These are phyloP conservation scores for Fagus sylvatica DNA, from an alignment of 306 rosid species.

Conservation along the genomic window DNA sequence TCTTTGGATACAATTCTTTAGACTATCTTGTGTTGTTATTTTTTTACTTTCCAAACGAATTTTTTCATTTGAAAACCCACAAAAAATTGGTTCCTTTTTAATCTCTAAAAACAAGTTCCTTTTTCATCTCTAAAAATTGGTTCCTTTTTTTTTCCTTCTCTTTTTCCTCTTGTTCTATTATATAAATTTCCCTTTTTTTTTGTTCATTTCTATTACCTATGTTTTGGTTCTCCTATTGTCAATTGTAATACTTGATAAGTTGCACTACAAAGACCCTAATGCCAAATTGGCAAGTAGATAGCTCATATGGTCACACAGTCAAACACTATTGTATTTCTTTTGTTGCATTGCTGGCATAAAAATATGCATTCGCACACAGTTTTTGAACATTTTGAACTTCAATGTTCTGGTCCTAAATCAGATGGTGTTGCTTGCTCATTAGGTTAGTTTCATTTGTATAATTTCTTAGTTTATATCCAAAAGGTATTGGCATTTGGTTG, in stretches of 20 bases:
- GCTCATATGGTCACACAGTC: neutral
- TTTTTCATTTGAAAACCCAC: too few species aligned
- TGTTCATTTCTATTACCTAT: neutral
- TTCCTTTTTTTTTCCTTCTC: neutral
- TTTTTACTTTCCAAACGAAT: too few species aligned
- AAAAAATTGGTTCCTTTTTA: too few species aligned
- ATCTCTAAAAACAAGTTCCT: too few species aligned
- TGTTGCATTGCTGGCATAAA: neutral
- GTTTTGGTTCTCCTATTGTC: neutral
- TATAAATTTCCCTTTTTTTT: neutral
- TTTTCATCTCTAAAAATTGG: too few species aligned
- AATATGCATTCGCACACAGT: neutral
- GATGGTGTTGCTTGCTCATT: too few species aligned
- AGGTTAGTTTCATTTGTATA: too few species aligned
- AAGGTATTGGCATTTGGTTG: too few species aligned
- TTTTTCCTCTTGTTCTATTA: neutral
- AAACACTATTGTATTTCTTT: neutral
- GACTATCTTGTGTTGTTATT: too few species aligned
- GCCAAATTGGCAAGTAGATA: neutral
- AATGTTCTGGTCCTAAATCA: too few species aligned
- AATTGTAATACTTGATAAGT: neutral
- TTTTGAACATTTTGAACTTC: neutral
- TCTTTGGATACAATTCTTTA: too few species aligned
- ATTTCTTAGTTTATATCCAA: too few species aligned
- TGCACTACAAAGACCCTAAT: neutral